Evolutionary conservation across 169 alveolate species (phyloP), one percentile per base, ranked within the genome.

Genomic region (Theileria sp.): DNA sequence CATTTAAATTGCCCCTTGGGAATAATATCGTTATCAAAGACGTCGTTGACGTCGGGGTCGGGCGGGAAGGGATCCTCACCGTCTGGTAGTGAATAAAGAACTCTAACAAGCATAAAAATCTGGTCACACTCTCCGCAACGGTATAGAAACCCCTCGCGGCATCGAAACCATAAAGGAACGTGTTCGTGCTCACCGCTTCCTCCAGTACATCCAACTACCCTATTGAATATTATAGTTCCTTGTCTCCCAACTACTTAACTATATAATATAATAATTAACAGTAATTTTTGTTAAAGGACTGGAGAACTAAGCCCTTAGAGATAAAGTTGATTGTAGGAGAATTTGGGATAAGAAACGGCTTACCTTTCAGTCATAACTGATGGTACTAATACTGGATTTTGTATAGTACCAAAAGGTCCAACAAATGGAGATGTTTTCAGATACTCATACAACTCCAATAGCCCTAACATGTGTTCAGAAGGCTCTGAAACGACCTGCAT

Each of bases 41-140:
- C 95, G 69, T 94, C 97, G 76, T 92, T 94, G 51, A 93, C 94
- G 71, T 94, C 95, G 54, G 94, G 95, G 67, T 91, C 94, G 7
- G 79, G 79, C 10, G 96, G 96, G 87, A 93, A 92, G 34, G 96
- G 95, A 51, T 93, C 96, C 25, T 90, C 89, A 6, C 96, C 95
- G 70, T 93, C 95, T 23, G 91, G 94, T 30, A 92, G 82, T 3
- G 95, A 87, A 88, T 92, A 93, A 51, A 85, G 36, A 56, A 94
- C 95, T 17, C 96, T 86, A 8, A 94, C 97, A 54, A 92, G 92
- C 97, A 94, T 94, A 91, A 94, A 94, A 56, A 94, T 94, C 87
- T 94, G 97, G 75, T 94, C 97, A 72, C 97, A 94, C 75, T 94
- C 97, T 49, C 96, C 97, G 66, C 97, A 94, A 23, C 97, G 92